A percentile compares a stretch with the other conserved stretches of the same genome.
phyloP scores from a whole-genome alignment of 129 eudicot species.

The Mikania micrantha region DNA sequence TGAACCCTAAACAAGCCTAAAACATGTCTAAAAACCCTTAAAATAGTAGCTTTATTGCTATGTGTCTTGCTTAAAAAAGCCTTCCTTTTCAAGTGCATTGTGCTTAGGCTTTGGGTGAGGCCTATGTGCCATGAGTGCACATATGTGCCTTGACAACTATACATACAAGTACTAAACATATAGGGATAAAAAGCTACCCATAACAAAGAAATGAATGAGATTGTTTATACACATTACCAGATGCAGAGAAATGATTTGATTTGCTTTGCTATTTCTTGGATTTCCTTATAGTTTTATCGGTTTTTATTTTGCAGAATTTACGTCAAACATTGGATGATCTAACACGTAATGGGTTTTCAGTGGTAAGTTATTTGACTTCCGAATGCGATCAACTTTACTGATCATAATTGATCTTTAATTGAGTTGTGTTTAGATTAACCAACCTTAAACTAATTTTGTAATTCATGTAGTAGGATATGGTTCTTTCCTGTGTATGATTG shows the following conservation, averaged over 20 bases:
- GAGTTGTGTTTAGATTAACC: background rate
- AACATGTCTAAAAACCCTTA: too few species aligned
- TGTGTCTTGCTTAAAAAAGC: too few species aligned
- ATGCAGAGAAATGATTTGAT: background rate
- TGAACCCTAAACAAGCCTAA: too few species aligned
- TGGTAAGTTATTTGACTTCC: constrained; percentile 48
- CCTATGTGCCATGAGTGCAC: too few species aligned
- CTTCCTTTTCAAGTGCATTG: too few species aligned
- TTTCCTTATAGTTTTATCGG: background rate
- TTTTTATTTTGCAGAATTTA: constrained; percentile 50
- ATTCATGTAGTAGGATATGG: background rate
- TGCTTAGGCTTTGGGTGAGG: too few species aligned
- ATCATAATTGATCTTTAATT: background rate
- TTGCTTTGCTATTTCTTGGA: background rate
- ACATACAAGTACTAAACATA: too few species aligned
- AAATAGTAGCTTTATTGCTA: too few species aligned
- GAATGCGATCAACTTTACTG: constrained; percentile 1
- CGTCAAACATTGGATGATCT: constrained; percentile 98
- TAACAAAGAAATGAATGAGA: too few species aligned
- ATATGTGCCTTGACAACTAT: too few species aligned
- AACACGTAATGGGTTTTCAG: constrained; percentile 95
- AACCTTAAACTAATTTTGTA: background rate
- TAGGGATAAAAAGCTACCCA: too few species aligned
- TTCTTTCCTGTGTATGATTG: background rate
- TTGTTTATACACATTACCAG: background rate